Conservation (phyloP, 1,284 basidiomycete species). For the Microbotryum scabiosae region DNA sequence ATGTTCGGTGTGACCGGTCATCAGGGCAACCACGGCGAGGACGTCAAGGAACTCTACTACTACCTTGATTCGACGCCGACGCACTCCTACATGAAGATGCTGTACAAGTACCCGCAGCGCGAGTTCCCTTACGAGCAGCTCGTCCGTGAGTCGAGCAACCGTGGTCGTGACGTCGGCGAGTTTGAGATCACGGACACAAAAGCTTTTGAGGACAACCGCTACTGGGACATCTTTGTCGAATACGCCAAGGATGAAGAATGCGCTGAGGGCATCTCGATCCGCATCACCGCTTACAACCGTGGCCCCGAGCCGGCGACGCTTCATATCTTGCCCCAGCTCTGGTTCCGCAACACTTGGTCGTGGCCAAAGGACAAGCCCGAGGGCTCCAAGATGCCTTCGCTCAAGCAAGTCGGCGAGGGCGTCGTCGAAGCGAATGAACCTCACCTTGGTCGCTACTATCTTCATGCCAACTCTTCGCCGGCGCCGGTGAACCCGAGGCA, state of each 20-base stretch:
- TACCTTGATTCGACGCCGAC: conserved; percentile 97
- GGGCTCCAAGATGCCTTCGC: conserved; percentile 52
- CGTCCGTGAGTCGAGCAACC: conserved; percentile 70
- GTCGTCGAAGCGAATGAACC: conserved; percentile 67
- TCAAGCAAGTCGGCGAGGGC: conserved; percentile 49
- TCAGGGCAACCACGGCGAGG: conserved; percentile 95
- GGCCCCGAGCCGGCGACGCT: conserved; percentile 92
- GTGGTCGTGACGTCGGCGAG: conserved; percentile 77
- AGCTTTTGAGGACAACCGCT: conserved; percentile 81
- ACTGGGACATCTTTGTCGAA: conserved; percentile 98
- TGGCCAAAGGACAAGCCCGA: conserved; percentile 76
- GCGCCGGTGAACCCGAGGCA: conserved; percentile 69
- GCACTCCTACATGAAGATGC: conserved; percentile 92
- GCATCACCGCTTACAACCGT: conserved; percentile 93
- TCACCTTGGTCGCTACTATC: conserved; percentile 49
- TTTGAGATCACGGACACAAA: conserved; percentile 92
- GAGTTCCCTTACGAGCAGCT: conserved; percentile 89
- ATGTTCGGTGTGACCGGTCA: conserved; percentile 89
- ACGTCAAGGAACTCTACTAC: conserved; percentile 97
- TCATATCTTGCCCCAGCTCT: conserved; percentile 88
- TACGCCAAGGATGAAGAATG: conserved; percentile 96
- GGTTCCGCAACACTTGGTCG: conserved; percentile 97
- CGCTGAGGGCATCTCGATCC: conserved; percentile 77
- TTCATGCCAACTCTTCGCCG: conserved; percentile 87
- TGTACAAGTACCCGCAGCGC: conserved; percentile 95